Conservation (phyloP, 176 grass and related monocot species). For the Sorghum bicolor region Sorghum_bicolor_NCBIv3 NC_012870.2:20086001-20086500, state of each 20-base stretch:
- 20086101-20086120: background rate
- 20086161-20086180: background rate
- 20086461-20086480: too few species aligned
- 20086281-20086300: background rate
- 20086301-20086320: background rate
- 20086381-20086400: background rate
- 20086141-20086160: background rate
- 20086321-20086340: background rate
- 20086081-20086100: background rate
- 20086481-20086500: too few species aligned
- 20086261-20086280: background rate
- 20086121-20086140: background rate
- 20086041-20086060: background rate
- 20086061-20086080: background rate
- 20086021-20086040: too few species aligned
- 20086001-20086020: background rate
- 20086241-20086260: background rate
- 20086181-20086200: background rate
- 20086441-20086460: background rate
- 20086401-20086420: background rate
- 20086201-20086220: background rate
- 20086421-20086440: background rate
- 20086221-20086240: background rate
- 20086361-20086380: background rate
- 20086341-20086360: background rate